phyloP scores from a whole-genome alignment of 768 basidiomycete species.

The Collybia nuda region DNA sequence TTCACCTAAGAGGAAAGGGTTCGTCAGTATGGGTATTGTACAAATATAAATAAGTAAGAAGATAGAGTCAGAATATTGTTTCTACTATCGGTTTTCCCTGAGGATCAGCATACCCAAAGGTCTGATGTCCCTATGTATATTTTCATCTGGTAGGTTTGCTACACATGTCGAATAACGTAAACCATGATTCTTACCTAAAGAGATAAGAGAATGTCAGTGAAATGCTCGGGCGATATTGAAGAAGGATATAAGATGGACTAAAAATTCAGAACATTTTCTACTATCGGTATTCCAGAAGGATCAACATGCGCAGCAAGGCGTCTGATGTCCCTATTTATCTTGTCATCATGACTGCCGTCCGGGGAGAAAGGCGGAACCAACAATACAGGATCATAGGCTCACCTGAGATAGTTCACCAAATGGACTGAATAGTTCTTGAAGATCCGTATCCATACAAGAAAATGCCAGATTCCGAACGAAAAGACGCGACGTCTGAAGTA shows the following conservation, averaged over 20 bases:
- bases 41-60: background rate
- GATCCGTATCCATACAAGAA: slow-evolving; percentile 71
- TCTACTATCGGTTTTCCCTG: slow-evolving; percentile 65
- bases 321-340: slow-evolving; percentile 56
- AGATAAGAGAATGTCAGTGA: slow-evolving; percentile 13
- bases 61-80: slow-evolving; percentile 29
- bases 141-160: slow-evolving; percentile 32
- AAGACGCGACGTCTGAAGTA: slow-evolving; percentile 74
- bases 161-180: too few relatives aligned
- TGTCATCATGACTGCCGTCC: slow-evolving; percentile 36
- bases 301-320: slow-evolving; percentile 33
- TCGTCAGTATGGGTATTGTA: background rate
- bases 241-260: slow-evolving; percentile 2
- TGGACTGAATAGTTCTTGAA: slow-evolving; percentile 59
- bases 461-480: slow-evolving; percentile 97
- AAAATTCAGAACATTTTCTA: slow-evolving; percentile 50
- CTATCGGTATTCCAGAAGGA: slow-evolving; percentile 21
- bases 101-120: slow-evolving; percentile 60
- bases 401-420: slow-evolving; percentile 83
- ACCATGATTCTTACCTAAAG: slow-evolving; percentile 1
- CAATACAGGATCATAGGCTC: slow-evolving; percentile 21
- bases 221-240: background rate
- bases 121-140: slow-evolving; percentile 68
- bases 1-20: slow-evolving; percentile 35
- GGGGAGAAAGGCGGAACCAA: slow-evolving; percentile 7